Percentiles rank a stretch among this genome's conserved stretches.
Conservation (phyloP, 139 green algal genomes). For the Micromonas commoda region DNA sequence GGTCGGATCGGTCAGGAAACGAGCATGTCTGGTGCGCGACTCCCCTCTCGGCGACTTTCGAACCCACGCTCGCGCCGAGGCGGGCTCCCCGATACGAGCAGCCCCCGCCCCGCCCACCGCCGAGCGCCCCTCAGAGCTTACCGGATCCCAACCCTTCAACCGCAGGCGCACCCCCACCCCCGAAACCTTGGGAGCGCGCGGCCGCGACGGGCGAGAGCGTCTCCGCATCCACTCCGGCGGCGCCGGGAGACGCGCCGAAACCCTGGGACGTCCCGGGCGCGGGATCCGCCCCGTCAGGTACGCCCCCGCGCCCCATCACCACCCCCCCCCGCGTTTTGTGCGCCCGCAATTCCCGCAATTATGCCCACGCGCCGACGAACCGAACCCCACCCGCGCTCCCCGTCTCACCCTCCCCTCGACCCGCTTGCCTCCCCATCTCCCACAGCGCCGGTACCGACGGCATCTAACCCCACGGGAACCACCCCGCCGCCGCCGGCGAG, state of each 20-base stretch:
- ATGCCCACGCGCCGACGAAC: no score
- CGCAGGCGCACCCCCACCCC: conserved; percentile 4
- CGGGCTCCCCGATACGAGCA: no score
- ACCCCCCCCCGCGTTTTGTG: no score
- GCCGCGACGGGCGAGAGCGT: background rate
- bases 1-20: no score
- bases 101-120: no score
- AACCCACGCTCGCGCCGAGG: no score
- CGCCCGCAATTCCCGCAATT: no score
- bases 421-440: background rate
- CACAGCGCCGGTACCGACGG: conserved; percentile 15
- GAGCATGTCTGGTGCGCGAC: no score
- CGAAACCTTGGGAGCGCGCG: conserved; percentile 22
- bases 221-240: background rate
- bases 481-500: background rate
- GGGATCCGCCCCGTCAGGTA: background rate
- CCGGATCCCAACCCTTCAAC: background rate
- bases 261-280: conserved; percentile 20
- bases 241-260: background rate
- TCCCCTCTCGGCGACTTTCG: no score
- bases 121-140: background rate
- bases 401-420: no score
- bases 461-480: conserved; percentile 4
- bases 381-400: no score
- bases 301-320: no score